Conservation (phyloP, 257 asterid species). For the Ilex aquifolium region DNA sequence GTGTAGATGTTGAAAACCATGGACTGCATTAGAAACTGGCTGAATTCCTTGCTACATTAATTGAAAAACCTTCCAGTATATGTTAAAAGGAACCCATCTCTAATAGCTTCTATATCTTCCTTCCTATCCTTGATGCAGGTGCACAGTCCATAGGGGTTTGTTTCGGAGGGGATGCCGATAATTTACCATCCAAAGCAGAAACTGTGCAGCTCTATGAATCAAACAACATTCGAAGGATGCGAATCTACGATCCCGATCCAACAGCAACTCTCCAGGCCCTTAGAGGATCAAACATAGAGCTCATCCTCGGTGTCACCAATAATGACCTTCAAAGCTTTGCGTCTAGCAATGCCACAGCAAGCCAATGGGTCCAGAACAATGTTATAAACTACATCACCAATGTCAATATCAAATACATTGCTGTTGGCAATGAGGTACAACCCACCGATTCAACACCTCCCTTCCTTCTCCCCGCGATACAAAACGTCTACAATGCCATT, state of each 20-base stretch:
- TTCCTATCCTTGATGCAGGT: not conserved
- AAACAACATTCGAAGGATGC: slow-evolving; percentile 18
- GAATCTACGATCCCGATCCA: slow-evolving; percentile 21
- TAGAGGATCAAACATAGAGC: slow-evolving; percentile 20
- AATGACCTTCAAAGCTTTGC: slow-evolving; percentile 22
- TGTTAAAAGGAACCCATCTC: too few species aligned
- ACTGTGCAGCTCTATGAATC: slow-evolving; percentile 23
- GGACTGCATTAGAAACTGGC: too few species aligned
- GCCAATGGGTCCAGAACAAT: slow-evolving; percentile 27
- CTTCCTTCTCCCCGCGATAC: slow-evolving; percentile 21
- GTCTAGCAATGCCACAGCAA: slow-evolving; percentile 5
- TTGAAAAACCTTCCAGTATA: too few species aligned
- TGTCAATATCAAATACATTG: slow-evolving; percentile 30
- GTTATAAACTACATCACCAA: not conserved
- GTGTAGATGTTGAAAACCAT: too few species aligned
- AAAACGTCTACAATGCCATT: slow-evolving; percentile 22
- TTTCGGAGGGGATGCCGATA: slow-evolving; percentile 24
- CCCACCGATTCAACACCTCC: not conserved
- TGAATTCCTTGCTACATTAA: too few species aligned
- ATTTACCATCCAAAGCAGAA: slow-evolving; percentile 25
- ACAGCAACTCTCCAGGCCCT: slow-evolving; percentile 21
- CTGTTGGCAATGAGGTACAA: slow-evolving; percentile 36
- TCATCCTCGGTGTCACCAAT: slow-evolving; percentile 24
- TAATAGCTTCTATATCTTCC: too few species aligned
- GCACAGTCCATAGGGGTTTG: slow-evolving; percentile 26